Evolutionary conservation across 306 rosid genomes (phyloP), one percentile per base, ranked within the genome.

Genomic region (Sicyos baderoa): DNA sequence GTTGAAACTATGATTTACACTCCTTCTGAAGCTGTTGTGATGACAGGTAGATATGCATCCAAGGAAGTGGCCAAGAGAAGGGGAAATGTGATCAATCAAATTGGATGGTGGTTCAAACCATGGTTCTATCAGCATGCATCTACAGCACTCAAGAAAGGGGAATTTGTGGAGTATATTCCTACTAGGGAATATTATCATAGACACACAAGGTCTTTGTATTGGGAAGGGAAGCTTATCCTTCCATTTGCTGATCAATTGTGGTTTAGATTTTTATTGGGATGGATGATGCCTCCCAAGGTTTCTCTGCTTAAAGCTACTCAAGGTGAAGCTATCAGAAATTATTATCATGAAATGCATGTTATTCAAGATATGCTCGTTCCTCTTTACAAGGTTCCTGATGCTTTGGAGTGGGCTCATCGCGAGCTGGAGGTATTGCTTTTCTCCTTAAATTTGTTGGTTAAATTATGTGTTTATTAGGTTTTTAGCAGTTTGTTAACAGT

Each of bases 281-380:
- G 99, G 99, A 32, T 88, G 91, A 93, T 93, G 99, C 99, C 99
- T 12, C 99, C 99, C 50, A 93, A 90, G 85, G 91, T 93, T 78
- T 86, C 99, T 77, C 84, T 93, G 48, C 97, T 93, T 72, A 93
- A 93, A 82, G 99, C 99, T 63, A 93, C 99, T 73, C 99, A 93
- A 81, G 99, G 99, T 54, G 99, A 93, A 77, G 87, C 97, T 18
- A 86, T 93, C 65, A 82, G 99, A 79, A 93, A 93, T 81, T 93
- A 93, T 59, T 93, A 93, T 81, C 99, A 93, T 27, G 97, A 93
- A 76, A 88, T 82, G 88, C 99, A 93, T 76, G 96, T 93, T 48
- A 93, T 93, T 84, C 99, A 93, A 79, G 99, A 93, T 76, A 80
- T 93, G 91, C 94, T 93, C 59, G 88, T 93, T 82, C 97, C 99